A percentile compares a stretch with the other conserved stretches of the same genome.
These are phyloP conservation scores for Saccharum hybrid DNA, from an alignment of 202 grass and related monocot species.

Conservation along the genomic window DNA sequence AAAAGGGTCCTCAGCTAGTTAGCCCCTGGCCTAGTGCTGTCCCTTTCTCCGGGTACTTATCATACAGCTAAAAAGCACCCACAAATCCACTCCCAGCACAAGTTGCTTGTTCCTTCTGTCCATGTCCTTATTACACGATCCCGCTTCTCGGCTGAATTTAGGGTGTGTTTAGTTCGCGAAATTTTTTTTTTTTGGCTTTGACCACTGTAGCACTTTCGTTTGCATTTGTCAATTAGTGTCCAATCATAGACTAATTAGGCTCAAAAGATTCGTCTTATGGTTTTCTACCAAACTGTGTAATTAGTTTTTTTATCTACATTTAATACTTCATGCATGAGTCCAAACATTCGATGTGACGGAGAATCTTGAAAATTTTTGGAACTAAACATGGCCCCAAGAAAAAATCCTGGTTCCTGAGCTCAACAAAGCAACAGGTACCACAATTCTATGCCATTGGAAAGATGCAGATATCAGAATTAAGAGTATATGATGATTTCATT, in stretches of 20 bases:
- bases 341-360: no score
- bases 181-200: no score
- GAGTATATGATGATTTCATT: neutral
- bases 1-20: no score
- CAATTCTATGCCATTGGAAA: neutral
- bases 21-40: constrained; percentile 6
- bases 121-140: constrained; percentile 30
- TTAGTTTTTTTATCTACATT: no score
- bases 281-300: no score
- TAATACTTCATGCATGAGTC: no score
- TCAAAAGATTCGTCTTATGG: no score
- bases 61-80: constrained; percentile 55
- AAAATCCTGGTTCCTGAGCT: constrained; percentile 10
- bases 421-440: neutral
- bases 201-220: no score
- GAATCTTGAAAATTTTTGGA: no score
- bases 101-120: constrained; percentile 59
- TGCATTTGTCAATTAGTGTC: no score
- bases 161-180: no score
- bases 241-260: no score
- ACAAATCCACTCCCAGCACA: constrained; percentile 48
- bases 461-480: constrained; percentile 10
- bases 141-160: neutral
- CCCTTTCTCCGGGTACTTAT: constrained; percentile 50
- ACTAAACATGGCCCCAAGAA: neutral